Percentiles rank a stretch among this genome's conserved stretches.
phyloP scores from a whole-genome alignment of 805 yeast species.

The Scheffersomyces coipomensis region DNA sequence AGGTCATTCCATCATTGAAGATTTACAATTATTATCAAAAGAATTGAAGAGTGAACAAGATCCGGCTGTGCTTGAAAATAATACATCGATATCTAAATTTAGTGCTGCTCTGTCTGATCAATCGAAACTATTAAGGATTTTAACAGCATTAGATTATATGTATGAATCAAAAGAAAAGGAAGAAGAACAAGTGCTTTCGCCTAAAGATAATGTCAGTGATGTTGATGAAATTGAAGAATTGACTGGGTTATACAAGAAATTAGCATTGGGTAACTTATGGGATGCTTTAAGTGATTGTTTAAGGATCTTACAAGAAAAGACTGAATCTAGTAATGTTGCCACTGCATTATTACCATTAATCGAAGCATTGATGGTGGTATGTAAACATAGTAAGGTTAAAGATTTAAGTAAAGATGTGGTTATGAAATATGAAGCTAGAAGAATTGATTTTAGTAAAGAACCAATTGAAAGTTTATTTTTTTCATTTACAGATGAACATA shows the following conservation, averaged over 20 bases:
- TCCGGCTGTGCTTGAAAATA: conserved; percentile 33
- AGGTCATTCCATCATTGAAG: conserved; percentile 54
- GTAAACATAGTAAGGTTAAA: conserved; percentile 74
- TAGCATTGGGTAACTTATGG: conserved; percentile 82
- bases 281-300: conserved; percentile 76
- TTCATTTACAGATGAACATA: conserved; percentile 85
- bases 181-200: too few species aligned
- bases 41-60: conserved; percentile 45
- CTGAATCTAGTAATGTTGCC: conserved; percentile 53
- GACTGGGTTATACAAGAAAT: conserved; percentile 59
- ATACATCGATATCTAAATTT: conserved; percentile 60
- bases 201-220: conserved; percentile 1
- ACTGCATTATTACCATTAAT: conserved; percentile 82
- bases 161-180: conserved; percentile 46
- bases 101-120: conserved; percentile 83
- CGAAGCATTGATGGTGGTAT: conserved; percentile 94
- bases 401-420: conserved; percentile 50
- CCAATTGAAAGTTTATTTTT: conserved; percentile 79
- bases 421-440: conserved; percentile 59
- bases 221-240: conserved; percentile 44
- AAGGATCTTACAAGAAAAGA: conserved; percentile 57
- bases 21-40: conserved; percentile 48
- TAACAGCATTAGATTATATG: conserved; percentile 85
- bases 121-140: conserved; percentile 77
- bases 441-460: conserved; percentile 66